phyloP scores from a whole-genome alignment of 306 rosid genomes.

The Astragalus membranaceus region DNA sequence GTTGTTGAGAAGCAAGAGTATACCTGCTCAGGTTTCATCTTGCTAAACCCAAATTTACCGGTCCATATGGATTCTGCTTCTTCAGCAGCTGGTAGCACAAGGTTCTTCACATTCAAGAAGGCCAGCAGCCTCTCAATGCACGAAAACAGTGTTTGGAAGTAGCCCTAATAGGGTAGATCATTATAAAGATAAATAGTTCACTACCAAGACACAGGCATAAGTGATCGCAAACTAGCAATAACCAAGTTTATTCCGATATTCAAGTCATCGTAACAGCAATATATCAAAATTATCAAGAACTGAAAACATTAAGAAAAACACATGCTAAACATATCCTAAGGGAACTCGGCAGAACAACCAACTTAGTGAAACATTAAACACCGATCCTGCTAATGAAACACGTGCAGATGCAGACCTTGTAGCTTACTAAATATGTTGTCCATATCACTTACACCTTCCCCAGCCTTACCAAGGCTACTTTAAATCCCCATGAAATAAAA shows the following conservation, averaged over 20 bases:
- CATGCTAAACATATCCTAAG: background rate
- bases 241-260: background rate
- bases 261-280: background rate
- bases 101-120: slow-evolving; percentile 66
- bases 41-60: slow-evolving; percentile 72
- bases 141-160: slow-evolving; percentile 81
- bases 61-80: slow-evolving; percentile 94
- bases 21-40: slow-evolving; percentile 78
- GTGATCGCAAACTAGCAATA: background rate
- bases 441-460: background rate
- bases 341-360: background rate
- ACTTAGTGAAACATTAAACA: background rate
- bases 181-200: background rate
- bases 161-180: slow-evolving; percentile 53
- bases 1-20: background rate
- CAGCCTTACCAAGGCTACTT: background rate
- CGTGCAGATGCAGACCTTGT: background rate
- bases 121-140: slow-evolving; percentile 83
- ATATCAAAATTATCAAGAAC: slow-evolving; percentile 1
- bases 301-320: background rate
- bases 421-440: background rate
- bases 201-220: background rate
- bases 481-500: background rate
- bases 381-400: background rate
- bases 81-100: slow-evolving; percentile 91